Conservation (phyloP, 345 rosid genomes). For the Streptanthus diversifolius region DNA sequence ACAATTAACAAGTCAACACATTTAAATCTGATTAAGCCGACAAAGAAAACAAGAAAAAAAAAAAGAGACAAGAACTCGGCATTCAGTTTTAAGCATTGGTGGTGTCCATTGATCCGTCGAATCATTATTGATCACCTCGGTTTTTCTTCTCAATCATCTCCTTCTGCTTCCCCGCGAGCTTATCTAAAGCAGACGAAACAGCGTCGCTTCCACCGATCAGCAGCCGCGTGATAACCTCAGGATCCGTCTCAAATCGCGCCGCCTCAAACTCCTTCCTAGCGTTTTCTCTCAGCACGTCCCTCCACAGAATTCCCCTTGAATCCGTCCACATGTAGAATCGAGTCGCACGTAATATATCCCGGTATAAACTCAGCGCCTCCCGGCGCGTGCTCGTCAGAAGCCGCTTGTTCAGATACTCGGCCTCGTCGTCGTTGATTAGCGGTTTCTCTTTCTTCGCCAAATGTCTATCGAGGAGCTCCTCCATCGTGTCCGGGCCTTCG, state of each 20-base stretch:
- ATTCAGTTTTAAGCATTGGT: not conserved
- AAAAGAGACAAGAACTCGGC: not conserved
- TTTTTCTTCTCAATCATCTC: conserved; percentile 56
- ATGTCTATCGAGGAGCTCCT: conserved; percentile 78
- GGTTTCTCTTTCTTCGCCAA: conserved; percentile 53
- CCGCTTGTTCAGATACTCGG: conserved; percentile 50
- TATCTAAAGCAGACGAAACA: conserved; percentile 62
- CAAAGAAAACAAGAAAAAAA: not conserved
- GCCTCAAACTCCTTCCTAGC: conserved; percentile 84
- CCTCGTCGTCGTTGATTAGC: conserved; percentile 56
- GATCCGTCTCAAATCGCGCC: conserved; percentile 78
- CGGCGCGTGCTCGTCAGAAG: conserved; percentile 65
- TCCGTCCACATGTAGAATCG: conserved; percentile 81
- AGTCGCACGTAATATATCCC: conserved; percentile 80
- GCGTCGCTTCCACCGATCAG: conserved; percentile 84
- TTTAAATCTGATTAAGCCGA: not conserved
- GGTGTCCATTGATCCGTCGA: not conserved
- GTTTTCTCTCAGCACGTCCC: conserved; percentile 71
- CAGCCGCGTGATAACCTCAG: conserved; percentile 66
- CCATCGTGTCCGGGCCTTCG: conserved; percentile 79
- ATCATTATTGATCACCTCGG: conserved; percentile 32
- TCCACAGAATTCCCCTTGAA: conserved; percentile 67
- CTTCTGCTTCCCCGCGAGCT: conserved; percentile 71
- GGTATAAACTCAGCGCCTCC: conserved; percentile 74
- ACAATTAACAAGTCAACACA: not conserved